Conservation (phyloP, 2,329 filamentous ascomycete genomes). For the Epichloe glyceriae region DNA sequence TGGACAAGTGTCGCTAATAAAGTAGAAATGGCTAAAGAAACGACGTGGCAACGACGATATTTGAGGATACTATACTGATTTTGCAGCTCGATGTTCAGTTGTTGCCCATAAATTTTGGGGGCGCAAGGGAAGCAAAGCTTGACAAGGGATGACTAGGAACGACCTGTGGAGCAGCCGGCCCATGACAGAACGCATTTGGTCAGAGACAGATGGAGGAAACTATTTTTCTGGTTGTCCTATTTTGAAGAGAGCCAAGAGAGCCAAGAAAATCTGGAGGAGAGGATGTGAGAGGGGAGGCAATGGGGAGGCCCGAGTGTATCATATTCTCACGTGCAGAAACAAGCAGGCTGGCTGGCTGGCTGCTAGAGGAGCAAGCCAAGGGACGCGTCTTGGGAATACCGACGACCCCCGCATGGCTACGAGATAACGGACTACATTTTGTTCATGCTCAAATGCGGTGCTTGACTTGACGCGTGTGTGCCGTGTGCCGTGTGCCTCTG, state of each 20-base stretch:
- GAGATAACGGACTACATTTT: constrained; percentile 1
- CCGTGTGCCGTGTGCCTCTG: no score
- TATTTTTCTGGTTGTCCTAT: no score
- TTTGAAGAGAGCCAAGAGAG: no score
- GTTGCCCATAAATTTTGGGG: background rate
- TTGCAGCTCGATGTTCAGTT: background rate
- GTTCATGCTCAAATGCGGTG: background rate
- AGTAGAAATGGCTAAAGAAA: background rate
- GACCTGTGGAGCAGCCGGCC: background rate
- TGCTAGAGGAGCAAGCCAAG: background rate
- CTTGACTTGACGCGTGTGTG: background rate
- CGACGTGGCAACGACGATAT: background rate
- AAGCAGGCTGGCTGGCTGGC: background rate
- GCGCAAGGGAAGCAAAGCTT: no score
- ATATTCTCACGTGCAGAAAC: constrained; percentile 1
- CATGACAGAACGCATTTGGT: background rate
- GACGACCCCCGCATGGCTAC: background rate
- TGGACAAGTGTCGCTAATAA: background rate
- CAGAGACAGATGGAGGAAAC: background rate
- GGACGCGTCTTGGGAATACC: background rate
- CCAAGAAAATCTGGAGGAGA: background rate
- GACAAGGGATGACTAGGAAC: no score
- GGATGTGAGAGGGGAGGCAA: background rate
- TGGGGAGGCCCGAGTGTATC: constrained; percentile 4
- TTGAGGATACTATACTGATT: background rate